These are phyloP conservation scores for Babesia bigemina DNA, from an alignment of 169 alveolate genomes.

Conservation along the genomic window DNA sequence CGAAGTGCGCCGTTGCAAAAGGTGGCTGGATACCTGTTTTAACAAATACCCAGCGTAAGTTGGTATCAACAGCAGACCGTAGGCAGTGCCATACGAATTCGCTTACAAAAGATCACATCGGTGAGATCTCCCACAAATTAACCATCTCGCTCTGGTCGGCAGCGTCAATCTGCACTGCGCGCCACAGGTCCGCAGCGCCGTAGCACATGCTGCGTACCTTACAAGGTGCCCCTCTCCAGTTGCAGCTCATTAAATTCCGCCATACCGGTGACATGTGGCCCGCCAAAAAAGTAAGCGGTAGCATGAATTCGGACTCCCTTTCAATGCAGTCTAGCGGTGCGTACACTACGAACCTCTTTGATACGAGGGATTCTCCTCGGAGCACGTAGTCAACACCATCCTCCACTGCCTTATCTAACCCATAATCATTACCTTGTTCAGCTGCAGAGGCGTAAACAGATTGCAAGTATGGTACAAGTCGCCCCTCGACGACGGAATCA, in stretches of 20 bases:
- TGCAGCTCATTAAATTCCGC: slow-evolving; percentile 3
- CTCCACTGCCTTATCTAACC: neutral
- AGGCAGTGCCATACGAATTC: no score
- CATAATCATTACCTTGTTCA: neutral
- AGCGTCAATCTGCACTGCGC: slow-evolving; percentile 1
- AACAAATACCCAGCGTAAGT: no score
- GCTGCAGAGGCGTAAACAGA: slow-evolving; percentile 3
- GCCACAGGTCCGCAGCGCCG: slow-evolving; percentile 41
- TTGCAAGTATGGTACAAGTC: slow-evolving; percentile 22
- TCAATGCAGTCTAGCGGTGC: slow-evolving; percentile 24
- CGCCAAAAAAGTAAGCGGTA: slow-evolving; percentile 17
- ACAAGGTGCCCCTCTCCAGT: neutral
- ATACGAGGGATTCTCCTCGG: neutral
- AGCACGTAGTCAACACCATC: neutral
- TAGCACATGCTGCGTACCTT: slow-evolving; percentile 2
- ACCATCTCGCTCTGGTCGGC: slow-evolving; percentile 8
- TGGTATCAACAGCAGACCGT: no score
- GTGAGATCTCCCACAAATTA: slow-evolving; percentile 25
- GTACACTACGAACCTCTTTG: slow-evolving; percentile 26
- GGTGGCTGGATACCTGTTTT: no score
- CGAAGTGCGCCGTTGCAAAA: no score
- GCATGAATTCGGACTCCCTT: slow-evolving; percentile 7
- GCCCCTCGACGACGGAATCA: slow-evolving; percentile 10
- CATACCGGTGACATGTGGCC: slow-evolving; percentile 11
- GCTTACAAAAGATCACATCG: neutral